phyloP scores from a whole-genome alignment of 306 rosid genomes.

The Vachellia pachyceras region DNA sequence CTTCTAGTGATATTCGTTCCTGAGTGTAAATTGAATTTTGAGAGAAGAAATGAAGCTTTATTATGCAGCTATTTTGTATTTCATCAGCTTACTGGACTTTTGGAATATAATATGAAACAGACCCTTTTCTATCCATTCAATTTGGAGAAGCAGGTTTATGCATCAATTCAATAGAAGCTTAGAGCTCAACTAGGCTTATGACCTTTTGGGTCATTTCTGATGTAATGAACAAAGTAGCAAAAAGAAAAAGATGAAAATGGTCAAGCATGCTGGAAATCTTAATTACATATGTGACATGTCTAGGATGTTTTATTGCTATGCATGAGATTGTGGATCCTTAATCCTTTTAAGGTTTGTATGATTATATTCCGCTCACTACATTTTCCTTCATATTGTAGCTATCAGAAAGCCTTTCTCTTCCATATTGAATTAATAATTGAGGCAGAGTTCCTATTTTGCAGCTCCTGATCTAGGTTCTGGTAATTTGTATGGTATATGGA shows the following conservation, averaged over 20 bases:
- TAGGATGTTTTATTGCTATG: background rate
- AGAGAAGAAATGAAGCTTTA: background rate
- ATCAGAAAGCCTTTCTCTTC: slow-evolving; percentile 1
- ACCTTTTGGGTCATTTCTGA: background rate
- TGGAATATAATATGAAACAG: background rate
- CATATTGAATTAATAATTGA: slow-evolving; percentile 29
- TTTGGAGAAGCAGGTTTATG: slow-evolving; percentile 14
- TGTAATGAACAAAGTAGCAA: slow-evolving; percentile 7
- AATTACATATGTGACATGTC: background rate
- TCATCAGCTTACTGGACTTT: background rate
- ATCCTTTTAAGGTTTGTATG: background rate
- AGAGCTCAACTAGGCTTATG: slow-evolving; percentile 1
- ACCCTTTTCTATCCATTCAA: background rate
- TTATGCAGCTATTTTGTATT: background rate
- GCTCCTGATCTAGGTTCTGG: slow-evolving; percentile 70
- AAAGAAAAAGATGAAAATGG: background rate
- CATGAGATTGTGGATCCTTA: background rate
- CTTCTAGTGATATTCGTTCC: slow-evolving; percentile 5
- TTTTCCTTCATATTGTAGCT: slow-evolving; percentile 18
- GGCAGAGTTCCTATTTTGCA: slow-evolving; percentile 47
- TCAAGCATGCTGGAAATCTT: slow-evolving; percentile 2
- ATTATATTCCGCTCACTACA: background rate
- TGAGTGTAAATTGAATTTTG: slow-evolving; percentile 8
- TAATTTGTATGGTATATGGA: slow-evolving; percentile 77
- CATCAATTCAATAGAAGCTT: background rate